Evolutionary conservation across 192 early-diverging fungal genomes (phyloP), one percentile per base, ranked within the genome.

Genomic region (Backusella sp.): DNA sequence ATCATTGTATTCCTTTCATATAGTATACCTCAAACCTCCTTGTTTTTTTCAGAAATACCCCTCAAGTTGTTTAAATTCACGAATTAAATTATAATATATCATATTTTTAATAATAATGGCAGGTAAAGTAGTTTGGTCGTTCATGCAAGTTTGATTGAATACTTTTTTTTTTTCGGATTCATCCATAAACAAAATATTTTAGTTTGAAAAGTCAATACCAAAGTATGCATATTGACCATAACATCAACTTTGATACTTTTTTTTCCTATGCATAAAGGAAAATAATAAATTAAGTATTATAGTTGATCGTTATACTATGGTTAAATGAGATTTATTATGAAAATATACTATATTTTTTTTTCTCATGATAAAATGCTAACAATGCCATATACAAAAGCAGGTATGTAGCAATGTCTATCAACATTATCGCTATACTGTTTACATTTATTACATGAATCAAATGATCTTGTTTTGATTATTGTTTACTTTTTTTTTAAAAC

Each of bases 101-200:
- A 62, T 49, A 49, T 49, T 49, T 32, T 62, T 62, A 28, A 62
- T 62, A 21, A 59, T 59, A 49, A 49, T 26, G 53, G 9, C 11
- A 62, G 28, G 23, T 28, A 14, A 62, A 62, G 23, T 28, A 62
- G 56, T 28, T 26, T 28, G 8, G 23, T 62, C 9, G 4, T 62
- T 62, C 21, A 28, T 62, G 56, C 56, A 62, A 62, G 56, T 28
- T 62, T 62, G 56, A 62, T 62, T 62, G 56, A 62, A 28, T 59
- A 59, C 53, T 28, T 9, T 53, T 28, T 59, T 62, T 62, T 62
- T 62, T 62, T 62, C 56, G 56, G 56, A 62, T 62, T 62, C 56
- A 28, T 62, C 11, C 26, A 62, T 62, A 62, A 62, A 62, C 56
- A 62, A 62, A 62, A 62, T 12, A 62, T 62, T 14, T 62, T 62